A percentile compares a stretch with the other conserved stretches of the same genome.
Evolutionary conservation across 1,284 basidiomycete species (phyloP).

Genomic region (Cystobasidium slooffiae): DNA sequence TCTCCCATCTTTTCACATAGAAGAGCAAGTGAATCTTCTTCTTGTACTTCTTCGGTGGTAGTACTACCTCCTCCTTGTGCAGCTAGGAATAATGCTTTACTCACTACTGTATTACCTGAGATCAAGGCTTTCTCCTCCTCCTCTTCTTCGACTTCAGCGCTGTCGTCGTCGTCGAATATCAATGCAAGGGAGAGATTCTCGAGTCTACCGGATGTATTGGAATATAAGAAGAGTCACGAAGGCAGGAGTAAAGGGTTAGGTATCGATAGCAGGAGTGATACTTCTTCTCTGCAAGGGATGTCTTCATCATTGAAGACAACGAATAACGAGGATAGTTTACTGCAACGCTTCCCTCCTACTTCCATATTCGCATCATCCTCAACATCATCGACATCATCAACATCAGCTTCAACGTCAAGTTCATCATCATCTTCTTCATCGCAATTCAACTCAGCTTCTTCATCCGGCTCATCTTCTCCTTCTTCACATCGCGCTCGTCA

Average conservation of each 20-base stretch:
- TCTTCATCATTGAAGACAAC: background rate
- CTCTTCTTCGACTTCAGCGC: background rate
- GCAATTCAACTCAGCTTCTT: background rate
- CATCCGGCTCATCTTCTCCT: background rate
- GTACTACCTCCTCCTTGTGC: constrained; percentile 34
- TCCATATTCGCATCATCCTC: background rate
- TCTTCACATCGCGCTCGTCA: background rate
- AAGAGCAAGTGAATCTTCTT: constrained; percentile 37
- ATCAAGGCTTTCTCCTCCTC: background rate
- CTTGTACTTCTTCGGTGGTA: too few relatives aligned
- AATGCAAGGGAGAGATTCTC: constrained; percentile 25
- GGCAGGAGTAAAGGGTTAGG: constrained; percentile 3
- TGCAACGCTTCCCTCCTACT: background rate
- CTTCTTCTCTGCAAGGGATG: background rate
- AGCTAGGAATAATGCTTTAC: background rate
- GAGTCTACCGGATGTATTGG: constrained; percentile 12
- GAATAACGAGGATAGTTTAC: too few relatives aligned
- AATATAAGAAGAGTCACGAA: background rate
- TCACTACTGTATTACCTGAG: background rate
- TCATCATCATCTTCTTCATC: constrained; percentile 5
- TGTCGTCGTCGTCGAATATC: too few relatives aligned
- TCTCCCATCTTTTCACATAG: constrained; percentile 20
- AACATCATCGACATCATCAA: background rate
- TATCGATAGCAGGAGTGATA: background rate
- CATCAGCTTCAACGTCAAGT: background rate